Base-by-base conservation (phyloP, 2,329 filamentous ascomycete genomes). In the Pseudonectria buxi region DNA sequence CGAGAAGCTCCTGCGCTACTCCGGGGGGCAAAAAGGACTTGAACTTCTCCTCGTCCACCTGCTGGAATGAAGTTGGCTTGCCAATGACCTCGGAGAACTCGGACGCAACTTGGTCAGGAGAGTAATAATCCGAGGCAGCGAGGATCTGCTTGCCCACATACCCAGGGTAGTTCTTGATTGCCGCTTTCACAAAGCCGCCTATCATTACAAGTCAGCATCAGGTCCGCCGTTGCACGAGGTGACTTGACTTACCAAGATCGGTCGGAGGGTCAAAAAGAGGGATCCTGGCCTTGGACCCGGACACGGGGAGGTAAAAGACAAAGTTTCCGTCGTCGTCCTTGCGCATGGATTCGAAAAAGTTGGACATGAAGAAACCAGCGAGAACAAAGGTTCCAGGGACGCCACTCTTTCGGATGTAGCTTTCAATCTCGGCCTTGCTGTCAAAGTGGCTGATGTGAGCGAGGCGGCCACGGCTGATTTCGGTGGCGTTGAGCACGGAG, bases 301-400 rank as follows among this genome's bases (percentile, higher is more conserved):
- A 32, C 14, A 54, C 45, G 6, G 59, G 60, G 10, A 59, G 43
- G 3, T 45, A 29, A 14, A 59, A 39, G 2, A 40, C 39, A 33
- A 52, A 61, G 39, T 53, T 37, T n/a, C 53, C 51, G 28, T 58
- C 55, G 0, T 52, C 51, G 2, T 46, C 43, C 43, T 57, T 57
- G 12, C 46, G 40, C 7, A 61, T 51, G 24, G 51, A 48, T 2
- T 34, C 36, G 2, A 54, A 40, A 11, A 62, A 36, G 40, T 76
- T 77, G 39, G 69, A 64, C 68, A 78, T 76, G 47, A 76, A 81
- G 24, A 59, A 61, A 0, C 65, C 76, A 0, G 71, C 67, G 3
- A 67, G 56, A 38, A 72, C 67, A 50, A 77, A 78, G 0, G 73
- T 67, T 10, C 61, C 64, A 1, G 67, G 65, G 3, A 80, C 54